Evolutionary conservation across 257 asterid genomes (phyloP).

Genomic region (Ophiorrhiza pumila): DNA sequence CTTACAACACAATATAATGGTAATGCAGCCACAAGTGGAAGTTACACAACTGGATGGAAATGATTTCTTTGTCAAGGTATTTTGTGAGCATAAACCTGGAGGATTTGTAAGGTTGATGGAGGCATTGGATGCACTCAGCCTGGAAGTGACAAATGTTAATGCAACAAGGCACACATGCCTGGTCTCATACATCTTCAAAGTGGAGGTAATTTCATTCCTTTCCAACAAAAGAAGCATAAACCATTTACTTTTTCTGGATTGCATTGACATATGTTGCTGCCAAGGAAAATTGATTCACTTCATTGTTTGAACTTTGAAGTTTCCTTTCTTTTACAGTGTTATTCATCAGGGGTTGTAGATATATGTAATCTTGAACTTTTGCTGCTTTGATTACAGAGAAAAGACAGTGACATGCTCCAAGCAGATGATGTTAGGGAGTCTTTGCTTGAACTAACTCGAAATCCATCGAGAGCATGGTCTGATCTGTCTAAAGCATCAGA

Average conservation of each 20-base stretch:
- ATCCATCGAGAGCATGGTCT: slow-evolving; percentile 48
- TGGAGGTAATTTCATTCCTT: slow-evolving; percentile 50
- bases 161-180: slow-evolving; percentile 79
- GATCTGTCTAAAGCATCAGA: slow-evolving; percentile 31
- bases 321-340: neutral
- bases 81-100: slow-evolving; percentile 76
- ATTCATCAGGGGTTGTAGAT: too few relatives aligned
- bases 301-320: neutral
- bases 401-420: slow-evolving; percentile 56
- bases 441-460: slow-evolving; percentile 68
- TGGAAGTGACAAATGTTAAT: slow-evolving; percentile 74
- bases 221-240: neutral
- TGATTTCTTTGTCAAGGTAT: slow-evolving; percentile 79
- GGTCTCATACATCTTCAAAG: slow-evolving; percentile 81
- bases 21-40: slow-evolving; percentile 85
- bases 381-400: slow-evolving; percentile 36
- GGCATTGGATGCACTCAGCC: slow-evolving; percentile 63
- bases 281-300: neutral
- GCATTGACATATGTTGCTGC: neutral
- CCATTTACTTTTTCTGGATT: neutral
- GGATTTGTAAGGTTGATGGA: slow-evolving; percentile 77
- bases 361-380: neutral
- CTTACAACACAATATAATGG: neutral
- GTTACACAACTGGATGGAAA: slow-evolving; percentile 76
- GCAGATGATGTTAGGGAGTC: slow-evolving; percentile 81